Percentiles rank a stretch among this genome's conserved stretches.
These are phyloP conservation scores for Acephala macrosclerotiorum DNA, from an alignment of 2,329 filamentous ascomycete genomes.

Conservation along the genomic window DNA sequence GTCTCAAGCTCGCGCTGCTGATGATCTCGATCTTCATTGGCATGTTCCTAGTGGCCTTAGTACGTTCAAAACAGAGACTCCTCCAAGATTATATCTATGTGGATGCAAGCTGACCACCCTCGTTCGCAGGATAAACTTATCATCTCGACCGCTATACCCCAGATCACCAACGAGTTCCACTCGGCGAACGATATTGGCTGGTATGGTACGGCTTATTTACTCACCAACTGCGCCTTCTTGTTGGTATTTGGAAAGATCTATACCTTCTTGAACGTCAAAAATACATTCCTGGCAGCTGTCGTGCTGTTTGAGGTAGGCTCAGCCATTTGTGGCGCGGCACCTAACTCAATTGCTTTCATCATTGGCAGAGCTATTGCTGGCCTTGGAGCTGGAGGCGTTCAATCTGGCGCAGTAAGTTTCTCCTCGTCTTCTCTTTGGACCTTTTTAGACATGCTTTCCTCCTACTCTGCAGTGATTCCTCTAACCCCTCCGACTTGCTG, in stretches of 20 bases:
- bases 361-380: constrained; percentile 38
- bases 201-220: constrained; percentile 46
- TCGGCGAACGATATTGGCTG: constrained; percentile 46
- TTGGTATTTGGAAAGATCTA: constrained; percentile 34
- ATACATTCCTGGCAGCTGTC: constrained; percentile 28
- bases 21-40: constrained; percentile 24
- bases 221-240: constrained; percentile 32
- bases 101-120: background rate
- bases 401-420: constrained; percentile 29
- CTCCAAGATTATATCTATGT: too few relatives aligned
- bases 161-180: constrained; percentile 47
- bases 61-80: constrained; percentile 11
- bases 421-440: background rate
- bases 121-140: constrained; percentile 19
- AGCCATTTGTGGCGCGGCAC: constrained; percentile 34
- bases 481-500: background rate
- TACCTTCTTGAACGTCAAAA: constrained; percentile 34
- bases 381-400: constrained; percentile 33
- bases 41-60: constrained; percentile 26
- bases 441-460: background rate
- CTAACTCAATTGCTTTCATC: constrained; percentile 38
- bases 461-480: background rate
- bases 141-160: constrained; percentile 34
- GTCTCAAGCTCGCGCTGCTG: constrained; percentile 23
- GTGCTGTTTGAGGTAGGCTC: constrained; percentile 39